A percentile compares a stretch with the other conserved stretches of the same genome.
These are phyloP conservation scores for Hericium alpestre DNA, from an alignment of 768 basidiomycete species.

Conservation along the genomic window DNA sequence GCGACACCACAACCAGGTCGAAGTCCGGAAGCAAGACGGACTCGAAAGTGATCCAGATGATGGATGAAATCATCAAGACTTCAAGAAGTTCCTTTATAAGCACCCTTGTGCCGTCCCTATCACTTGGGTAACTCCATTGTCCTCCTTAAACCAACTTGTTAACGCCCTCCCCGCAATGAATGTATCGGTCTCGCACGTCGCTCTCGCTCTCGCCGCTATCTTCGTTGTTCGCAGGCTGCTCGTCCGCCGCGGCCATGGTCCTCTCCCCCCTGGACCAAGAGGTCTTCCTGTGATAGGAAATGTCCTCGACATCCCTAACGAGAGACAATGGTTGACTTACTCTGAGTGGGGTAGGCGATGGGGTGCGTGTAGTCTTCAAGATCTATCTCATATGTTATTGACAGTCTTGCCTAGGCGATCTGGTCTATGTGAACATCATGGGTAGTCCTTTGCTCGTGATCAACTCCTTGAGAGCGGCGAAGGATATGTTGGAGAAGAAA, in stretches of 20 bases:
- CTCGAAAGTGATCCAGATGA: too few species aligned
- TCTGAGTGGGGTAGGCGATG: conserved; percentile 6
- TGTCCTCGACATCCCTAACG: conserved; percentile 9
- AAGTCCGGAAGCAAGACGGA: too few species aligned
- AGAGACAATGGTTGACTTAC: conserved; percentile 8
- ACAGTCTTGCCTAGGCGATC: conserved; percentile 11
- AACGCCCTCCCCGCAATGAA: too few species aligned
- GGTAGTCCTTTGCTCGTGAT: conserved; percentile 16
- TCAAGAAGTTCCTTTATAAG: too few species aligned
- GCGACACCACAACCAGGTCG: too few species aligned
- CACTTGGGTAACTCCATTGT: too few species aligned
- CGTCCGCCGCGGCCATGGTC: neutral
- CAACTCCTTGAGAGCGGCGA: conserved; percentile 13
- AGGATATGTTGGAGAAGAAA: conserved; percentile 17
- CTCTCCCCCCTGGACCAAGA: conserved; percentile 7
- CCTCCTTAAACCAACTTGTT: too few species aligned
- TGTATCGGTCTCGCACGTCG: too few species aligned
- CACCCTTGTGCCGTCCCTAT: too few species aligned
- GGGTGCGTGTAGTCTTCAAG: neutral
- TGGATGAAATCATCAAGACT: too few species aligned
- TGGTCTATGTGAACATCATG: conserved; percentile 15
- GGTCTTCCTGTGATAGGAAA: conserved; percentile 14
- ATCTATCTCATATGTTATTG: neutral
- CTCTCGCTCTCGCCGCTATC: neutral
- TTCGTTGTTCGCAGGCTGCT: neutral